phyloP scores from a whole-genome alignment of 2,329 filamentous ascomycete genomes.

The Neobulgaria alba region DNA sequence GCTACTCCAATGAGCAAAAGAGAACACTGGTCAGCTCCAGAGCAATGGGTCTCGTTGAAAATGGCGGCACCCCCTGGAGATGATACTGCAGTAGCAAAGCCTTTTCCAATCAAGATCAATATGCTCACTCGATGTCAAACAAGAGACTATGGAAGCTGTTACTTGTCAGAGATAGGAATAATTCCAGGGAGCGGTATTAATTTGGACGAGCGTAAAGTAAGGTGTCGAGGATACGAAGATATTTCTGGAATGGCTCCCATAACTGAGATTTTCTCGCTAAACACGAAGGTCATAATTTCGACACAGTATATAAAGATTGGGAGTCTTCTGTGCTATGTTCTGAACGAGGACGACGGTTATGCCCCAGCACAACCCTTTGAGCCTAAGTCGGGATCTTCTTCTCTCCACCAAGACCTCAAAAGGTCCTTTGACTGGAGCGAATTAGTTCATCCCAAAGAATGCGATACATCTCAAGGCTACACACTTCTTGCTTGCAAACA shows the following conservation, averaged over 20 bases:
- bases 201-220: not conserved
- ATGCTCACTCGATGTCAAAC: too few species aligned
- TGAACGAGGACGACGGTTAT: not conserved
- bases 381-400: not conserved
- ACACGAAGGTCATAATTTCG: too few species aligned
- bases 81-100: too few species aligned
- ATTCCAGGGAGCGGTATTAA: not conserved
- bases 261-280: too few species aligned
- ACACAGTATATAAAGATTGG: too few species aligned
- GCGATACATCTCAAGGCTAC: not conserved
- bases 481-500: not conserved
- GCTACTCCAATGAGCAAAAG: too few species aligned
- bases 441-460: not conserved
- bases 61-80: too few species aligned
- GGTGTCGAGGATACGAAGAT: not conserved
- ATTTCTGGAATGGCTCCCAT: not conserved
- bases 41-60: too few species aligned
- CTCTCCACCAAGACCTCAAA: not conserved
- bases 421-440: not conserved
- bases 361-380: not conserved
- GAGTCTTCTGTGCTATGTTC: not conserved
- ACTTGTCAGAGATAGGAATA: too few species aligned
- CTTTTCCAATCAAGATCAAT: too few species aligned
- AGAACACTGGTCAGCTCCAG: too few species aligned
- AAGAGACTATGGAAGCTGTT: too few species aligned